phyloP scores from a whole-genome alignment of 495 filamentous ascomycete genomes.

The Trichoderma asperelloides region DNA sequence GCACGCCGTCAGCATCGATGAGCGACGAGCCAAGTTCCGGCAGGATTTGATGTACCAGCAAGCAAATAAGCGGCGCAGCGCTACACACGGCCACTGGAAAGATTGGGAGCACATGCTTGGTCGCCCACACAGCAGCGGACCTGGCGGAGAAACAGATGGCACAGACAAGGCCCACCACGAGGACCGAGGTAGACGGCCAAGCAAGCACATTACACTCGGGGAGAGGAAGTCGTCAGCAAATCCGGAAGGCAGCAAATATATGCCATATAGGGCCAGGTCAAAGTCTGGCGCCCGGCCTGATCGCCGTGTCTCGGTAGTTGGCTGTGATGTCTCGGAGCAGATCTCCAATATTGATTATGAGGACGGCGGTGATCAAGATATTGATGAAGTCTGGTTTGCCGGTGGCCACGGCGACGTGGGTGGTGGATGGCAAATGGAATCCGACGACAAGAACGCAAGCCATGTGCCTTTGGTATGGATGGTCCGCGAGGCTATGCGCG shows the following conservation, averaged over 20 bases:
- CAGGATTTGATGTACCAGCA: conserved; percentile 64
- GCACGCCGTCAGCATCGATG: conserved; percentile 73
- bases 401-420: conserved; percentile 79
- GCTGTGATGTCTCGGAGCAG: conserved; percentile 9
- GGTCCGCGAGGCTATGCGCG: conserved; percentile 67
- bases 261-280: conserved; percentile 39
- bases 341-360: conserved; percentile 39
- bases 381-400: conserved; percentile 78
- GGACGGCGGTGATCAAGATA: conserved; percentile 57
- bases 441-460: conserved; percentile 52
- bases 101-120: conserved; percentile 33
- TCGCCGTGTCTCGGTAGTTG: not conserved
- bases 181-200: not conserved
- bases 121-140: conserved; percentile 26
- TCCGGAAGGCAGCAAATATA: conserved; percentile 10
- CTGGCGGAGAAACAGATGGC: not conserved
- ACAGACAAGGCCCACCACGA: not conserved
- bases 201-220: conserved; percentile 13
- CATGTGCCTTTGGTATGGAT: conserved; percentile 78
- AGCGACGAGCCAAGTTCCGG: conserved; percentile 60
- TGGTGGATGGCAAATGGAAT: conserved; percentile 64
- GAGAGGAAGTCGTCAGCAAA: conserved; percentile 15
- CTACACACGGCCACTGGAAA: conserved; percentile 11
- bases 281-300: not conserved
- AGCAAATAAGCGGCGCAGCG: conserved; percentile 25